Evolutionary conservation across 2,329 filamentous ascomycete genomes (phyloP).

Genomic region (Ploettnerulaceae sp.): DNA sequence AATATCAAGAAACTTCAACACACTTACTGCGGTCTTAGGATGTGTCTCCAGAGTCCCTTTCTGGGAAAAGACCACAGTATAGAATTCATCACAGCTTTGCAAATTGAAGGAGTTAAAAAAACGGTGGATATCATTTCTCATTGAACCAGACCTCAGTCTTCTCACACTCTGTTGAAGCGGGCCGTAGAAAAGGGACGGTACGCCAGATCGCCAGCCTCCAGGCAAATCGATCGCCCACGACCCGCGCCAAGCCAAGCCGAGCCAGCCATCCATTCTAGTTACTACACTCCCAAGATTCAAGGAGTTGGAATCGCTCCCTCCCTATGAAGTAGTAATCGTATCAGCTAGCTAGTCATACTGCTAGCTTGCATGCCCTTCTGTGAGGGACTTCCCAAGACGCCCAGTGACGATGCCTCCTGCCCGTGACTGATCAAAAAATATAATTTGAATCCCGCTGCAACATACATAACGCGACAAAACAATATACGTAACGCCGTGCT

Average conservation of each 20-base stretch:
- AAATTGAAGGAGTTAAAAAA: background rate
- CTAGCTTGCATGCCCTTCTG: background rate
- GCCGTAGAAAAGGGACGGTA: background rate
- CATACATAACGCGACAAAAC: background rate
- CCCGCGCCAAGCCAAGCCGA: too few species aligned
- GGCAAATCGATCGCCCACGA: too few species aligned
- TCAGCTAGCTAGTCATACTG: too few species aligned
- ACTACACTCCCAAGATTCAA: too few species aligned
- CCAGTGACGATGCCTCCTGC: background rate
- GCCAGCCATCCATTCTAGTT: background rate
- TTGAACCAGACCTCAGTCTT: background rate
- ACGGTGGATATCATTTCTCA: constrained; percentile 4
- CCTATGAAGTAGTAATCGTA: background rate
- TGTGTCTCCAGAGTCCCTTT: too few species aligned
- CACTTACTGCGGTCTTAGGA: too few species aligned
- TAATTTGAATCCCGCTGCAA: background rate
- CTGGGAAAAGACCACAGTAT: too few species aligned
- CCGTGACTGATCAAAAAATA: background rate
- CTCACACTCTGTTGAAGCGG: background rate
- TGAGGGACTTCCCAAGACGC: constrained; percentile 8
- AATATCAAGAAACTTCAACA: too few species aligned
- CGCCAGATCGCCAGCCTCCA: background rate
- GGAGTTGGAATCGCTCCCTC: too few species aligned
- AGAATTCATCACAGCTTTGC: background rate
- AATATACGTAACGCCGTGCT: constrained; percentile 3